These are phyloP conservation scores for Epichloe sibirici DNA, from an alignment of 2,329 filamentous ascomycete genomes.

Conservation along the genomic window DNA sequence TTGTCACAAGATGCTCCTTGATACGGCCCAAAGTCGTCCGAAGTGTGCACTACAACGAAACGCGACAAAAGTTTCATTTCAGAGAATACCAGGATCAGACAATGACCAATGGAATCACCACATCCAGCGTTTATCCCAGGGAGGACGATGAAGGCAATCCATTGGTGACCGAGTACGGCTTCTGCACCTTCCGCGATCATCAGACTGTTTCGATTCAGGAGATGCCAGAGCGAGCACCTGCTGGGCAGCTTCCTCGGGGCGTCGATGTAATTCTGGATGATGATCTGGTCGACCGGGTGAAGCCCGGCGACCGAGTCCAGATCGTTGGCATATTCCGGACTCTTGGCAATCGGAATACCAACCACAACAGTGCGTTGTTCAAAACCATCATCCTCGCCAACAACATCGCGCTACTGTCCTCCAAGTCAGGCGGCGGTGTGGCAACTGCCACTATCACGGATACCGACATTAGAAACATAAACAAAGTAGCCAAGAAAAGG, in stretches of 20 bases:
- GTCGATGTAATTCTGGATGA: conserved; percentile 97
- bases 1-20: conserved; percentile 90
- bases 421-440: conserved; percentile 89
- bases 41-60: conserved; percentile 93
- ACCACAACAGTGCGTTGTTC: conserved; percentile 83
- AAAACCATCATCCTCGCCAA: conserved; percentile 90
- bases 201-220: conserved; percentile 98
- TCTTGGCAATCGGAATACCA: conserved; percentile 85
- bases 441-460: conserved; percentile 89
- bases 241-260: conserved; percentile 85
- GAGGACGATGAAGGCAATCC: conserved; percentile 90
- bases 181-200: conserved; percentile 90
- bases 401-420: conserved; percentile 87
- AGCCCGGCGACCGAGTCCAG: conserved; percentile 92
- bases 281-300: conserved; percentile 86
- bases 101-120: conserved; percentile 85
- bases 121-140: conserved; percentile 84
- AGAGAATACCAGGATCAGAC: conserved; percentile 93
- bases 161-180: conserved; percentile 88
- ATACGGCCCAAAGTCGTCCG: conserved; percentile 96
- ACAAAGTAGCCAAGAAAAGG: conserved; percentile 90
- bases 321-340: conserved; percentile 94
- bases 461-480: conserved; percentile 96
- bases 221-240: conserved; percentile 94
- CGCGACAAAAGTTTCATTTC: conserved; percentile 73